Evolutionary conservation across 768 basidiomycete genomes (phyloP).

Genomic region (Hemileccinum impolitum): DNA sequence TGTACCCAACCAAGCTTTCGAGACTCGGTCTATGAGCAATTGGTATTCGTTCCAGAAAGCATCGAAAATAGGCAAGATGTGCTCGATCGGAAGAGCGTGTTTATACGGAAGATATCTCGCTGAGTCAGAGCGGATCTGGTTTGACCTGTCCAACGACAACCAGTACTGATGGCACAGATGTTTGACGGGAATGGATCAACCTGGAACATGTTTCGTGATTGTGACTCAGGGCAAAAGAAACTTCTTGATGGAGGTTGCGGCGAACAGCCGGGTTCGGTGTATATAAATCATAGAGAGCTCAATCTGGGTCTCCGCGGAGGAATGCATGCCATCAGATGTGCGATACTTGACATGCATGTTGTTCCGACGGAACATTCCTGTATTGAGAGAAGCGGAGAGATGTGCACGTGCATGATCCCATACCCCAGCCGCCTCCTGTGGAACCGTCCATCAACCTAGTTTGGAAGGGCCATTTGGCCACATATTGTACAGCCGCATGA

Average conservation of each 20-base stretch:
- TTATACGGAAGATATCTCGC: neutral
- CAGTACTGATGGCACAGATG: too few species aligned
- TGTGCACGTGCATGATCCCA: neutral
- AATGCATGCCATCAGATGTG: too few species aligned
- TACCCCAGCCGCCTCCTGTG: too few species aligned
- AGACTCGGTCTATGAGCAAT: too few species aligned
- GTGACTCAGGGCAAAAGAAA: too few species aligned
- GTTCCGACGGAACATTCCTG: too few species aligned
- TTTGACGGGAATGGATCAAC: neutral
- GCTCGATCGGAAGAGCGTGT: neutral
- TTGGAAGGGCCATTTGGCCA: neutral
- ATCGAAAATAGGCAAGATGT: neutral
- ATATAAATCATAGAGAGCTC: neutral
- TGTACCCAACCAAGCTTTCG: neutral
- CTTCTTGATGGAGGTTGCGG: too few species aligned
- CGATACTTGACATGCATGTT: too few species aligned
- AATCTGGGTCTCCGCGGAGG: too few species aligned
- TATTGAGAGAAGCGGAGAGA: neutral
- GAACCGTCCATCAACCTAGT: neutral
- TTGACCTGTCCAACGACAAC: neutral
- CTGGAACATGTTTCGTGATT: neutral
- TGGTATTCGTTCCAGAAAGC: too few species aligned
- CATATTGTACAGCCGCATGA: neutral
- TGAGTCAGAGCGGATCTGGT: conserved; percentile 5
- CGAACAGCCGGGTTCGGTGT: too few species aligned